Conservation (phyloP, 2,329 filamentous ascomycete genomes). For the Huntiella abstrusa region DNA sequence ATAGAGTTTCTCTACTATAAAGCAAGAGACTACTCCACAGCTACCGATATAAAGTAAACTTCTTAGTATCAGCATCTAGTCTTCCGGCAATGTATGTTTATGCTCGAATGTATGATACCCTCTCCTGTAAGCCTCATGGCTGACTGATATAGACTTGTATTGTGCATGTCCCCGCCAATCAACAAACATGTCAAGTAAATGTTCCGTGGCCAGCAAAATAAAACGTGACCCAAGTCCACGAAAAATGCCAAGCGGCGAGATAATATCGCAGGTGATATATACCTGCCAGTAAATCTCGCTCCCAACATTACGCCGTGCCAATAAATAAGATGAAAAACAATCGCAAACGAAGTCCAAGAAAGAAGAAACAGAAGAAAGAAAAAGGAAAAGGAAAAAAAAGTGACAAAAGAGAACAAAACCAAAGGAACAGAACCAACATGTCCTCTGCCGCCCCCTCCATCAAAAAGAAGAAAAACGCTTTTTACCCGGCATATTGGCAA, state of each 20-base stretch:
- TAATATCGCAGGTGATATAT: slow-evolving; percentile 1
- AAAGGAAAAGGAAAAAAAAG: background rate
- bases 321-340: slow-evolving; percentile 1
- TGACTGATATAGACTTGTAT: too few species aligned
- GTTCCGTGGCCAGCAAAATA: too few species aligned
- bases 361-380: background rate
- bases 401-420: background rate
- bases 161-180: too few species aligned
- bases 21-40: too few species aligned
- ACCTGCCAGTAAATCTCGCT: background rate
- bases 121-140: too few species aligned
- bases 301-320: background rate
- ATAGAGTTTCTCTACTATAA: too few species aligned
- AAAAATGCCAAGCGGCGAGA: background rate
- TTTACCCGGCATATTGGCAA: slow-evolving; percentile 2
- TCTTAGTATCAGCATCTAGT: too few species aligned
- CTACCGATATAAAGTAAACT: too few species aligned
- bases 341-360: background rate
- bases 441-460: background rate
- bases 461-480: slow-evolving; percentile 1
- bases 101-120: too few species aligned
- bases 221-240: too few species aligned
- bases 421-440: background rate
- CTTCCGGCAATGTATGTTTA: too few species aligned
- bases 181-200: too few species aligned